Percentiles rank a stretch among this genome's conserved stretches.
phyloP scores from a whole-genome alignment of 1,284 basidiomycete species.

The Ceratobasidium sp. region DNA sequence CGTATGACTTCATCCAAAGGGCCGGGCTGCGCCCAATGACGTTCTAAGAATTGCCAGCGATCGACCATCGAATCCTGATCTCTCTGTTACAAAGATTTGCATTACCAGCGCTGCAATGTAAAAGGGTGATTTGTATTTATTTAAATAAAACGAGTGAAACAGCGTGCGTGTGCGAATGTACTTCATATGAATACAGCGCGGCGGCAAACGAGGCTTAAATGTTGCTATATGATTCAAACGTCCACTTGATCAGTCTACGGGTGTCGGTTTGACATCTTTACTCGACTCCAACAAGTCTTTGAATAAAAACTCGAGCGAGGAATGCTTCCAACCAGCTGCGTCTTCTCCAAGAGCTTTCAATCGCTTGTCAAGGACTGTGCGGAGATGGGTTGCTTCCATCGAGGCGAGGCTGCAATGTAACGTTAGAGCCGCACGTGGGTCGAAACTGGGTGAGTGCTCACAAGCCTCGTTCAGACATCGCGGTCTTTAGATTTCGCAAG shows the following conservation, averaged over 20 bases:
- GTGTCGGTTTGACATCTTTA: constrained; percentile 26
- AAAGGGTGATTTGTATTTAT: constrained; percentile 27
- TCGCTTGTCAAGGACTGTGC: constrained; percentile 17
- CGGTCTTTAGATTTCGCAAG: constrained; percentile 61
- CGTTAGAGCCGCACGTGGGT: background rate
- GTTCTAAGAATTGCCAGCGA: background rate
- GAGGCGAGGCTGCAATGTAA: constrained; percentile 25
- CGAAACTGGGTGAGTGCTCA: constrained; percentile 51
- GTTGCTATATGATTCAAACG: background rate
- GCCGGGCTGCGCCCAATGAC: constrained; percentile 6
- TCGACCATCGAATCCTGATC: constrained; percentile 2
- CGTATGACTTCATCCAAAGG: constrained; percentile 24
- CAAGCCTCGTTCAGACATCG: constrained; percentile 76
- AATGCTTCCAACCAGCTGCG: constrained; percentile 13
- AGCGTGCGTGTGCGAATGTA: background rate
- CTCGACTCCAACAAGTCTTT: constrained; percentile 25
- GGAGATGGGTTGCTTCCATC: constrained; percentile 12
- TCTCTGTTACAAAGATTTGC: too few species aligned
- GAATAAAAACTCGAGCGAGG: constrained; percentile 16
- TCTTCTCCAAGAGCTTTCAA: constrained; percentile 27
- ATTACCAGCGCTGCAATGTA: constrained; percentile 7
- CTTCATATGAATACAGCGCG: background rate
- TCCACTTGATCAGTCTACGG: constrained; percentile 6
- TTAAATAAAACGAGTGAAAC: constrained; percentile 18
- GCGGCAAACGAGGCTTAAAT: background rate